Percentiles rank a stretch among this genome's conserved stretches.
These are phyloP conservation scores for Acacia pycnantha DNA, from an alignment of 331 rosid species.

Conservation along the genomic window DNA sequence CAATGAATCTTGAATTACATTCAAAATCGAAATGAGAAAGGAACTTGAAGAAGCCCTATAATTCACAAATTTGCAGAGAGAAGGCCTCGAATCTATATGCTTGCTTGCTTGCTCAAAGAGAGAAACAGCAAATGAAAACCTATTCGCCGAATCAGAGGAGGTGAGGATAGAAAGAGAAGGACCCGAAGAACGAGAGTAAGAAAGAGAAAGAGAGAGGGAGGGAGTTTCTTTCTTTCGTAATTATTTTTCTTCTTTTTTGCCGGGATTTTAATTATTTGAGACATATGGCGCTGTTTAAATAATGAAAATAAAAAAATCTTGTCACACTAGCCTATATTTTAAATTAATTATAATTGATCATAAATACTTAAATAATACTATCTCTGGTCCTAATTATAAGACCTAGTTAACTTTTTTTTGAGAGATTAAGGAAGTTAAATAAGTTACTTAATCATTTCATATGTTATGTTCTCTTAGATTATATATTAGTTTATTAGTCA, in stretches of 20 bases:
- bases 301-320: not conserved
- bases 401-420: too few relatives aligned
- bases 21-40: slow-evolving; percentile 30
- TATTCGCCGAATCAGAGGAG: slow-evolving; percentile 41
- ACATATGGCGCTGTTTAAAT: not conserved
- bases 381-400: too few relatives aligned
- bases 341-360: too few relatives aligned
- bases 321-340: too few relatives aligned
- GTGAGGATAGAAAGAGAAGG: slow-evolving; percentile 38
- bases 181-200: slow-evolving; percentile 6
- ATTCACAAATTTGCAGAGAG: not conserved
- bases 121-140: slow-evolving; percentile 30
- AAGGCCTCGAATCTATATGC: slow-evolving; percentile 30
- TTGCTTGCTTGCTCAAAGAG: slow-evolving; percentile 24
- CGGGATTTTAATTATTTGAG: not conserved
- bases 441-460: too few relatives aligned
- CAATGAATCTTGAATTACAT: slow-evolving; percentile 40
- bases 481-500: too few relatives aligned
- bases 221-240: not conserved
- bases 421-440: too few relatives aligned
- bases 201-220: not conserved
- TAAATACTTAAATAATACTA: too few relatives aligned
- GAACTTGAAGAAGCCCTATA: slow-evolving; percentile 21
- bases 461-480: too few relatives aligned
- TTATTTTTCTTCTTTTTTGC: not conserved